Base-by-base conservation (phyloP, 2,329 filamentous ascomycete species). In the Zymoseptoria ardabiliae region DNA sequence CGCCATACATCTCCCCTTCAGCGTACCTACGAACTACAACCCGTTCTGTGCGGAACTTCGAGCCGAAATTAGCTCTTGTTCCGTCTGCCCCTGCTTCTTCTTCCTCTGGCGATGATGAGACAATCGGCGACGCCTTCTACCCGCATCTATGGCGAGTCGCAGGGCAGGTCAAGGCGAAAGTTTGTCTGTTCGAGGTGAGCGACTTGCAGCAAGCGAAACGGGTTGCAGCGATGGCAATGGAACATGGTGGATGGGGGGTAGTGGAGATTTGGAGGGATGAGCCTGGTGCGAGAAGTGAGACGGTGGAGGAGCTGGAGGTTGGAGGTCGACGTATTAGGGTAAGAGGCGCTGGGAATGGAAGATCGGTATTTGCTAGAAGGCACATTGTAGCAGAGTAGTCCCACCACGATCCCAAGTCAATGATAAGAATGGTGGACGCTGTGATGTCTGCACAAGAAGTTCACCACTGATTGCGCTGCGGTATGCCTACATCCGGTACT, bases 21-120 rank as follows among this genome's bases (percentile, higher is more conserved):
- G 83, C 82, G 7, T 91, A 89, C 68, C 74, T 79, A 48, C 80
- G 74, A 48, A 82, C 83, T 19, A 91, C 88, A 1, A 78, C 81
- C 1, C 82, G 85, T 23, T 93, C 89, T 11, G 93, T 97, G 28
- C 83, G 91, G 17, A 85, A 85, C 52, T 91, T 85, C 71, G 94
- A 99, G 74, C 94, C 94, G 3, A 83, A 78, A 63, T 75, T 89
- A 11, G 94, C 94, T 0, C 79, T 97, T 13, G 89, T 97, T 0
- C 83, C 82, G 9, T 82, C 82, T 13, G 6, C 62, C 62, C 52
- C 62, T 13, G n/a, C 17, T 7, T 13, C n/a, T 20, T 17, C 17
- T 3, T 21, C 50, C 11, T 22, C 45, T n/a, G n/a, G 11, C 0
- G 65, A 70, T 9, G 63, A 66, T 52, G 74, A 30, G 22, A 57